Evolutionary conservation across 2,329 filamentous ascomycete species (phyloP).

Genomic region (Sporothrix schenckii): DNA sequence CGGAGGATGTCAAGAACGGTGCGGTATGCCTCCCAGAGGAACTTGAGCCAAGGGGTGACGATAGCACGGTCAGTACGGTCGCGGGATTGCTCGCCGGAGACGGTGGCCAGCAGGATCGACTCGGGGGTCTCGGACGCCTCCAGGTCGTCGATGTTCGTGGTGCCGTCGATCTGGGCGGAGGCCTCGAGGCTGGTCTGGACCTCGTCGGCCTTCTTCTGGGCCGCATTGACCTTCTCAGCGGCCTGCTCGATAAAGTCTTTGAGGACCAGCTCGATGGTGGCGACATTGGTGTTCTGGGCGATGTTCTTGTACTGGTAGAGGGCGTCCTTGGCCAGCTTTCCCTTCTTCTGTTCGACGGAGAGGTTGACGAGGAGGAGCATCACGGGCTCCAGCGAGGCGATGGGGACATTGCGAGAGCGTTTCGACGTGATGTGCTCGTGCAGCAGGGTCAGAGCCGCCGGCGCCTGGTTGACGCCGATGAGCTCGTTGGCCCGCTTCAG

Average conservation of each 20-base stretch:
- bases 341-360: conserved; percentile 95
- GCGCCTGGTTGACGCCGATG: conserved; percentile 92
- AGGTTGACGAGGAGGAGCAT: conserved; percentile 98
- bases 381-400: conserved; percentile 93
- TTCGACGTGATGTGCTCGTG: conserved; percentile 99
- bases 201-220: conserved; percentile 94
- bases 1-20: conserved; percentile 97
- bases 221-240: conserved; percentile 92
- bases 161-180: conserved; percentile 57
- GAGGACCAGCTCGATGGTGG: conserved; percentile 94
- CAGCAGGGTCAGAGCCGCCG: conserved; percentile 88
- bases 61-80: conserved; percentile 98
- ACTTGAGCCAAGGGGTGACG: conserved; percentile 98
- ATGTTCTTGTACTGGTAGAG: conserved; percentile 99
- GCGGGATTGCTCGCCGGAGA: conserved; percentile 95
- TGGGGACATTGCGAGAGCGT: conserved; percentile 94
- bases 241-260: conserved; percentile 98
- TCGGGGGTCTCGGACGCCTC: conserved; percentile 97
- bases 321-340: conserved; percentile 97
- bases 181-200: conserved; percentile 86
- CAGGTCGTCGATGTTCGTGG: conserved; percentile 84
- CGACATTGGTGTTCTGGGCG: conserved; percentile 97
- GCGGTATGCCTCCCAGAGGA: conserved; percentile 98
- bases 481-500: conserved; percentile 98
- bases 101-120: conserved; percentile 95